Evolutionary conservation across 306 rosid genomes (phyloP).

Genomic region (Begonia masoniana): DNA sequence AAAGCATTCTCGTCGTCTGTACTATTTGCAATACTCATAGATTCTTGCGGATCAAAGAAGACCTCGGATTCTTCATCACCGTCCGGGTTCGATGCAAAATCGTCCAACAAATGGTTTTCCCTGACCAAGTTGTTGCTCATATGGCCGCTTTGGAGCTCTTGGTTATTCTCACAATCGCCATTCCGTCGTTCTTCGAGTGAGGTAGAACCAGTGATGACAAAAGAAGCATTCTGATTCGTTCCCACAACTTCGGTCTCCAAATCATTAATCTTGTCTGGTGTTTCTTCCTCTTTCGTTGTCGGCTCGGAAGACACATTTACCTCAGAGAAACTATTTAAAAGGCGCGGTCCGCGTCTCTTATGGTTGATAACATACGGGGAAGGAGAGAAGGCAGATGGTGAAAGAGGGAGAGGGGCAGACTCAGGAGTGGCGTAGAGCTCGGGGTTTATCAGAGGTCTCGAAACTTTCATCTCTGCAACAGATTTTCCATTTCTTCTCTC

Average conservation of each 20-base stretch:
- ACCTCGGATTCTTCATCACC: slow-evolving; percentile 51
- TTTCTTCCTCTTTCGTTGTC: slow-evolving; percentile 15
- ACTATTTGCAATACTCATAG: slow-evolving; percentile 50
- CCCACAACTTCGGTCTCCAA: slow-evolving; percentile 23
- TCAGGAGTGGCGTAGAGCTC: slow-evolving; percentile 83
- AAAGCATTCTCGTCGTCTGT: slow-evolving; percentile 67
- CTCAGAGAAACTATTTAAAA: slow-evolving; percentile 62
- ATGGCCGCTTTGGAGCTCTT: slow-evolving; percentile 15
- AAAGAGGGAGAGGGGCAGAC: slow-evolving; percentile 69
- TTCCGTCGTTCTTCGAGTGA: slow-evolving; percentile 22
- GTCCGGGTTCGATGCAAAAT: slow-evolving; percentile 16
- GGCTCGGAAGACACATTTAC: slow-evolving; percentile 24
- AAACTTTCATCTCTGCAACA: slow-evolving; percentile 22
- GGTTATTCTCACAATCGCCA: slow-evolving; percentile 13
- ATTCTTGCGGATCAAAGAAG: slow-evolving; percentile 68
- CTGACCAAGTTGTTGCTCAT: slow-evolving; percentile 13
- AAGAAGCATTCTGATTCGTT: slow-evolving; percentile 29
- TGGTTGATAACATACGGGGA: slow-evolving; percentile 89
- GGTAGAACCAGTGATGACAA: slow-evolving; percentile 18
- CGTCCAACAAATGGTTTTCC: slow-evolving; percentile 20
- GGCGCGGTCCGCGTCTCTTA: slow-evolving; percentile 91
- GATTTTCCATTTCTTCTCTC: slow-evolving; percentile 43
- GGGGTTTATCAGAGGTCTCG: slow-evolving; percentile 63
- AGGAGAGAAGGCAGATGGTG: slow-evolving; percentile 76
- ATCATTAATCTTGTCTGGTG: slow-evolving; percentile 9